Evolutionary conservation across 2,329 filamentous ascomycete genomes (phyloP), one percentile per base, ranked within the genome.

Genomic region (Sporothrix curviconia): DNA sequence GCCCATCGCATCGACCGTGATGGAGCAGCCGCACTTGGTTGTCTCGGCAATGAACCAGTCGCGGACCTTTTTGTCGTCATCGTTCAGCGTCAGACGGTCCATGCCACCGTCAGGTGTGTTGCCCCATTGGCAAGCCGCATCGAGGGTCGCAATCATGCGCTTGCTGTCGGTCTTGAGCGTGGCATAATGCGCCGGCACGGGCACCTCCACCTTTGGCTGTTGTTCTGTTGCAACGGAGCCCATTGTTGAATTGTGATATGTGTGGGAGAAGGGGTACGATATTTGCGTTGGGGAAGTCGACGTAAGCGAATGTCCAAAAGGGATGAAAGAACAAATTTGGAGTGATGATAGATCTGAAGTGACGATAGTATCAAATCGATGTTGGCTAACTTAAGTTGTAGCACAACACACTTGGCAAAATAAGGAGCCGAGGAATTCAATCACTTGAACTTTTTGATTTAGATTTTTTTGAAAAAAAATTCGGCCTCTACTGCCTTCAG

Each of bases 1-100:
- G n/a, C 89, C 89, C 82, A 92, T 91, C 17, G 80, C 75, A 66
- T 94, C 89, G 1, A 90, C 70, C 0, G 79, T 85, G 7, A 88
- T 76, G 3, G 77, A 76, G 68, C 89, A 92, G 9, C 85, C 86
- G 0, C 91, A 72, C 0, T 72, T 74, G 64, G 81, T 71, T 1
- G 82, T 83, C 0, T 82, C 84, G 17, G 83, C 69, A 0, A 84
- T 78, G 62, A 94, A 91, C 89, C 89, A 94, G 68, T 89, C 82
- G 39, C 89, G 81, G 12, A 80, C 87, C 64, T 80, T 71, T 66
- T 85, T 88, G 67, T 94, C 89, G 3, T 83, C 76, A 64, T 91
- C 83, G 3, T 84, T 85, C n/a, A 92, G 76, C 3, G 87, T 76
- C 1, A 92, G 79, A 2, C 89, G 84, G 30, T 57, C 54, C 60